Base-by-base conservation (phyloP, 768 basidiomycete genomes). In the Lactarius evosmus region DNA sequence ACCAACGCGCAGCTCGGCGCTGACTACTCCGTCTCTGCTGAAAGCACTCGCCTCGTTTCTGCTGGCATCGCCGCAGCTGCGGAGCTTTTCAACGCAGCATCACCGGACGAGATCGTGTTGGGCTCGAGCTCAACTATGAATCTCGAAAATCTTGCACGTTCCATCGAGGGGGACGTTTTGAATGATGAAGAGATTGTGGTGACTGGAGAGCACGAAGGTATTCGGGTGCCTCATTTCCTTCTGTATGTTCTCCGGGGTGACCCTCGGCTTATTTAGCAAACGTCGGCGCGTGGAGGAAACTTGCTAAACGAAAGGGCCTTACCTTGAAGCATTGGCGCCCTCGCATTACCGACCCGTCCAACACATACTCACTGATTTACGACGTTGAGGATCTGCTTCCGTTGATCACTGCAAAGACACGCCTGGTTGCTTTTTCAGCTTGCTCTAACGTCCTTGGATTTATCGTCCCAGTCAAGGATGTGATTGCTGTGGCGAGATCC, bases 141-240 rank as follows among this genome's bases (percentile, higher is more conserved):
- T 38, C 67, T 88, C 27, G 88, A 88, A 71, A 90, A 91, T 69
- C 78, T 91, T 0, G 79, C 88, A 0, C 75, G 87, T 5, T 82
- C 83, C 0, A 70, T 91, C 60, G 87, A 88, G 36, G 69, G 67
- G 0, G 80, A 80, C 57, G 77, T 91, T 30, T 70, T 79, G 38
- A 64, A 75, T 0, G 87, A 82, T 4, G 90, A 91, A 62, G 90
- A 92, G 73, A 84, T 92, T 61, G 84, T 93, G 59, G 71, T 91
- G n/a, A 88, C 87, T 0, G 83, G 82, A 1, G 91, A 92, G 70
- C 91, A 93, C 66, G 90, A 93, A 79, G 84, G 88, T 90, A 41
- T 30, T 76, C 62, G 54, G 34, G 16, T 38, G 16, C 14, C 7
- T 3, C 19, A 50, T 14, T 25, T 19, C 17, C 16, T 32, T 27